Percentiles rank a stretch among this genome's conserved stretches.
Conservation (phyloP, 305 asterid species). For the Fraxinus ornus region DNA sequence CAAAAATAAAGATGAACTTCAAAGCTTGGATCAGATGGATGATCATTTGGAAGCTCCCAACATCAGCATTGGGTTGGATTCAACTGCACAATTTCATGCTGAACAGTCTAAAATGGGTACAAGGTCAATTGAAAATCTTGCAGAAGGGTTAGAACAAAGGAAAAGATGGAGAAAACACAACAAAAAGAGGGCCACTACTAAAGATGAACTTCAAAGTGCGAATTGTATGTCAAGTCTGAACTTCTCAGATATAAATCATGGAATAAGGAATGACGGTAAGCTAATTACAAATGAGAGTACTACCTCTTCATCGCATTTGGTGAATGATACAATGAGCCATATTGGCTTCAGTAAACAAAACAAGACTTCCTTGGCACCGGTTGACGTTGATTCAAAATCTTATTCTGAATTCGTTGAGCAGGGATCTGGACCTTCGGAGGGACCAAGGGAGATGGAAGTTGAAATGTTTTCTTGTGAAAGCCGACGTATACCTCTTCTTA, state of each 20-base stretch:
- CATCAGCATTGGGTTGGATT: conserved; percentile 18
- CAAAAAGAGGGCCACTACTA: conserved; percentile 19
- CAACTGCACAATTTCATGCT: conserved; percentile 20
- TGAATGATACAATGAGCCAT: conserved; percentile 14
- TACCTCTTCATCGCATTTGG: conserved; percentile 15
- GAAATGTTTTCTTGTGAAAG: conserved; percentile 20
- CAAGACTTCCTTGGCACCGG: conserved; percentile 16
- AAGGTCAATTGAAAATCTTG: not conserved
- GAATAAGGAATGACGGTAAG: conserved; percentile 13
- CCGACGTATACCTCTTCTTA: conserved; percentile 8
- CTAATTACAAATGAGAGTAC: conserved; percentile 14
- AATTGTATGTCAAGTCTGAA: conserved; percentile 27
- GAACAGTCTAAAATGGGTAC: conserved; percentile 25
- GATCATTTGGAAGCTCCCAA: conserved; percentile 24
- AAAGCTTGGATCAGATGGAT: conserved; percentile 3
- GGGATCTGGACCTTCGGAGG: conserved; percentile 12
- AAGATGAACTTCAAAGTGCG: conserved; percentile 16
- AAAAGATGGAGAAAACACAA: conserved; percentile 25
- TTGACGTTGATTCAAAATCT: conserved; percentile 11
- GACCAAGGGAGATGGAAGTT: conserved; percentile 26
- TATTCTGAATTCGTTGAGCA: conserved; percentile 19
- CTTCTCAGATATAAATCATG: conserved; percentile 29
- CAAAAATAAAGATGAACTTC: conserved; percentile 15
- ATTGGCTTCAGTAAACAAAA: not conserved
- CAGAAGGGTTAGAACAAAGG: conserved; percentile 14